phyloP scores from a whole-genome alignment of 305 asterid species.

The Ilex paraguariensis region DNA sequence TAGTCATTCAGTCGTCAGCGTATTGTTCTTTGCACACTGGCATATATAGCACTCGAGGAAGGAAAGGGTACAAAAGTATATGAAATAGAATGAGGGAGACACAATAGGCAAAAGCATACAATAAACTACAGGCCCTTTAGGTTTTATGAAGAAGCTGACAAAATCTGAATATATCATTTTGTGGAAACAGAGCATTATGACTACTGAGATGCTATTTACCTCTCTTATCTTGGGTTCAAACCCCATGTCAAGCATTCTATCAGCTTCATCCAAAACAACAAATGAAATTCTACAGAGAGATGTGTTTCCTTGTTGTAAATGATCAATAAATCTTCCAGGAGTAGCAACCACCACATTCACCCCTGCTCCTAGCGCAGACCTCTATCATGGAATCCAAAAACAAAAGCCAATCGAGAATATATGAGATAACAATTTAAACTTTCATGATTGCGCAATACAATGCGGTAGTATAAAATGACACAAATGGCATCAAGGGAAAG shows the following conservation, averaged over 20 bases:
- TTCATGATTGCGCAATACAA: no score
- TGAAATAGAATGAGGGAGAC: no score
- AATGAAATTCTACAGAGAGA: constrained; percentile 59
- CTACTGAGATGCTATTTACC: constrained; percentile 22
- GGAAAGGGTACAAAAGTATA: no score
- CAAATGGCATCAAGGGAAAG: not conserved
- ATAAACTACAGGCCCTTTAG: no score
- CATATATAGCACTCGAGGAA: no score
- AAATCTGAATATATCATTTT: no score
- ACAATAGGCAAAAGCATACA: no score
- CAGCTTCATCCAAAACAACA: constrained; percentile 85
- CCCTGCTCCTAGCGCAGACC: constrained; percentile 79
- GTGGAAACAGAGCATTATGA: no score
- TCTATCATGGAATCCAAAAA: constrained; percentile 48
- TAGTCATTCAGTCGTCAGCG: no score
- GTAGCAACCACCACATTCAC: constrained; percentile 85
- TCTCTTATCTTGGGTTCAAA: constrained; percentile 93
- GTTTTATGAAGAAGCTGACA: no score
- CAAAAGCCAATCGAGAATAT: constrained; percentile 23
- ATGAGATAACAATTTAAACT: no score
- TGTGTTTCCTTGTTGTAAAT: constrained; percentile 75
- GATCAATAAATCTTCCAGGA: constrained; percentile 86
- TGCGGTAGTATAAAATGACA: constrained; percentile 1
- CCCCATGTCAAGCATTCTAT: constrained; percentile 93
- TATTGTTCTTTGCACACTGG: no score